Conservation (phyloP, 208 protist species). For the Herpetomonas muscarum region DNA sequence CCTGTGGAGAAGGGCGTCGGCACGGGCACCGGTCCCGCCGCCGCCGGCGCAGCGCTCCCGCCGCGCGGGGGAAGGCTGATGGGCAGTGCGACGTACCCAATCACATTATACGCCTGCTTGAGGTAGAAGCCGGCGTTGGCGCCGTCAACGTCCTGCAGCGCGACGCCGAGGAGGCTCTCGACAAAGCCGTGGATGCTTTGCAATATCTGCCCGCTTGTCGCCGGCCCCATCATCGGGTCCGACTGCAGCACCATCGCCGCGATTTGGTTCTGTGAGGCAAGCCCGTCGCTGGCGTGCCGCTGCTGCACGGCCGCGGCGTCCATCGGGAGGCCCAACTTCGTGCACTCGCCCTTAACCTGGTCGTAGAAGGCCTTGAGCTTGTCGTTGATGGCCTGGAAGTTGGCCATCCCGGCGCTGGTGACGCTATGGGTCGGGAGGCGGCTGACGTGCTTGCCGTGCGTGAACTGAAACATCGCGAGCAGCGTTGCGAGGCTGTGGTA, state of each 20-base stretch:
- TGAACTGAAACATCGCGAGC: constrained; percentile 67
- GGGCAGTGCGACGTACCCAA: constrained; percentile 70
- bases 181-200: constrained; percentile 76
- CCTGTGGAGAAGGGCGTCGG: not conserved
- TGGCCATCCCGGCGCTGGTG: constrained; percentile 34
- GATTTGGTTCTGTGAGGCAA: constrained; percentile 82
- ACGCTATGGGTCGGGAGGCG: constrained; percentile 26
- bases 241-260: constrained; percentile 73
- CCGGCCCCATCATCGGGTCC: constrained; percentile 40
- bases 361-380: constrained; percentile 71
- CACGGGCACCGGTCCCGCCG: not conserved
- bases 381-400: constrained; percentile 40
- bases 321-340: constrained; percentile 59
- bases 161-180: constrained; percentile 66
- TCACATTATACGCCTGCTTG: constrained; percentile 70
- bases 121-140: constrained; percentile 75
- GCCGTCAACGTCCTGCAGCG: constrained; percentile 73
- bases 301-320: constrained; percentile 71
- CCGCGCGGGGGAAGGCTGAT: constrained; percentile 17
- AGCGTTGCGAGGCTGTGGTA: constrained; percentile 74
- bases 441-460: constrained; percentile 38
- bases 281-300: constrained; percentile 72
- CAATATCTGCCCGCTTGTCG: constrained; percentile 39
- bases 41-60: constrained; percentile 3
- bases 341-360: constrained; percentile 50